Evolutionary conservation across 495 filamentous ascomycete species (phyloP).

Genomic region (Penicillium ucsense): DNA sequence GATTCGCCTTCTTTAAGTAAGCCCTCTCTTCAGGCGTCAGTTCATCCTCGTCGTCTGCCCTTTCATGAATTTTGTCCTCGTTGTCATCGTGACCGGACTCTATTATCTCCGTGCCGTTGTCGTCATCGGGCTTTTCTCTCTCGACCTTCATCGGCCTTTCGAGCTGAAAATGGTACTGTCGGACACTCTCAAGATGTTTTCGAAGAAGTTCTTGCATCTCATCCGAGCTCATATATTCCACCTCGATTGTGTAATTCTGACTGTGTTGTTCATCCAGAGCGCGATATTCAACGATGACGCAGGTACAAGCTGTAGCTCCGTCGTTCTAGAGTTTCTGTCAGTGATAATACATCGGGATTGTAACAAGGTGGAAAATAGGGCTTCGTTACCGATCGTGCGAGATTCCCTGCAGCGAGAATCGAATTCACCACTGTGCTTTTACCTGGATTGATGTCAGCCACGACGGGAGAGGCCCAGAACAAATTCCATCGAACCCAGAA

Average conservation of each 20-base stretch:
- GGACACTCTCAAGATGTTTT: slow-evolving; percentile 14
- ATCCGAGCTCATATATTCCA: slow-evolving; percentile 15
- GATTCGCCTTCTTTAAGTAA: background rate
- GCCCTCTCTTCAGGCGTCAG: background rate
- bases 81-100: background rate
- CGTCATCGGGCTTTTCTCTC: background rate
- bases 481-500: too few relatives aligned
- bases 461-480: too few relatives aligned
- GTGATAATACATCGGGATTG: background rate
- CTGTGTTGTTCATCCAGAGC: slow-evolving; percentile 10
- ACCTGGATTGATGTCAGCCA: slow-evolving; percentile 2
- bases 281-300: slow-evolving; percentile 25
- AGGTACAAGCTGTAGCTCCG: slow-evolving; percentile 22
- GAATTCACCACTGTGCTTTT: slow-evolving; percentile 30
- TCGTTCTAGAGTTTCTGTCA: slow-evolving; percentile 11
- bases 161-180: slow-evolving; percentile 9
- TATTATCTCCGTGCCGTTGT: background rate
- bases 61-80: background rate
- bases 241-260: slow-evolving; percentile 17
- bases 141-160: slow-evolving; percentile 1
- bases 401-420: slow-evolving; percentile 12
- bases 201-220: slow-evolving; percentile 17
- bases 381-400: slow-evolving; percentile 19
- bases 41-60: background rate
- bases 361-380: background rate